phyloP scores from a whole-genome alignment of 2,329 filamentous ascomycete genomes.

The Pseudocercospora fijiensis region DNA sequence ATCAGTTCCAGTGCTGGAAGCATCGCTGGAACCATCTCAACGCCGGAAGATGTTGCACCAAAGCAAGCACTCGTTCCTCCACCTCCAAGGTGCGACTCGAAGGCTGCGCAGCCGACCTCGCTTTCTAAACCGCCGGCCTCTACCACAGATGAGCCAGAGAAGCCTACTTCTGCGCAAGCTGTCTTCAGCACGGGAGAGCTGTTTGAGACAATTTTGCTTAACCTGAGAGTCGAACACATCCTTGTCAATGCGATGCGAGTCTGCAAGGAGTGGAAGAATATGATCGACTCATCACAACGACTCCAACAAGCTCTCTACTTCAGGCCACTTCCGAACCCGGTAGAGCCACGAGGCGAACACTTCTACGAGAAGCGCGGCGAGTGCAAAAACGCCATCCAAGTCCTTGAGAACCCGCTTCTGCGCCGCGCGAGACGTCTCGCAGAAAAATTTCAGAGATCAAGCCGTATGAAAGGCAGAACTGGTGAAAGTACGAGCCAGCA shows the following conservation, averaged over 20 bases:
- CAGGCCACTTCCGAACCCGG: background rate
- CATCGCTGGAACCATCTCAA: background rate
- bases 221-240: background rate
- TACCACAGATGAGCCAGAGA: background rate
- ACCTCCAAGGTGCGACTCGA: background rate
- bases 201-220: constrained; percentile 28
- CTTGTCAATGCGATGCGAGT: background rate
- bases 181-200: constrained; percentile 27
- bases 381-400: background rate
- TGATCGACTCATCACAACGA: constrained; percentile 6
- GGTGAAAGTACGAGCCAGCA: background rate
- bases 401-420: background rate
- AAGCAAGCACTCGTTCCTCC: background rate
- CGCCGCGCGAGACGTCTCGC: background rate
- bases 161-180: background rate
- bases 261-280: constrained; percentile 15
- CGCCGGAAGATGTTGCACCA: background rate
- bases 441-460: background rate
- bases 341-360: background rate
- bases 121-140: background rate
- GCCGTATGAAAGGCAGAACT: background rate
- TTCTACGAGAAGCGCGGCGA: background rate
- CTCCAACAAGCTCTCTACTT: constrained; percentile 21
- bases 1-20: background rate
- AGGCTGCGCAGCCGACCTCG: background rate